Percentiles rank a stretch among this genome's conserved stretches.
Evolutionary conservation across 139 green algal genomes (phyloP).

Genomic region (Nannochloris sp.): DNA sequence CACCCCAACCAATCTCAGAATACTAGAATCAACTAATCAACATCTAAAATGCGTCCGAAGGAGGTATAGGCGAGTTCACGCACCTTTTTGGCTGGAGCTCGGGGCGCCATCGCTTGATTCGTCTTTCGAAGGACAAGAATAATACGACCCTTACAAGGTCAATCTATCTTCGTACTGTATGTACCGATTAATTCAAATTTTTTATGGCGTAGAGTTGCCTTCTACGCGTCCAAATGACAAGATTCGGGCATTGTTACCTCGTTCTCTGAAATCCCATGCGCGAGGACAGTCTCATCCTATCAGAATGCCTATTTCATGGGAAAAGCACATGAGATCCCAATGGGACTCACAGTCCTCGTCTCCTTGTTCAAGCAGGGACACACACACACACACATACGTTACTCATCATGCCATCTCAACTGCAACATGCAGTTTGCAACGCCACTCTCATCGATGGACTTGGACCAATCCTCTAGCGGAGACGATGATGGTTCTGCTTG

Average conservation of each 20-base stretch:
- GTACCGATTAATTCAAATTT: background rate
- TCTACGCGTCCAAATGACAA: background rate
- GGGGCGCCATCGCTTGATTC: background rate
- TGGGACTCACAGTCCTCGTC: too few species aligned
- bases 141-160: too few species aligned
- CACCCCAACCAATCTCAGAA: too few species aligned
- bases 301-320: background rate
- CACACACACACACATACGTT: background rate
- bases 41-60: too few species aligned
- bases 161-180: too few species aligned
- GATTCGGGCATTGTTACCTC: background rate
- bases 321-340: background rate
- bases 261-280: background rate
- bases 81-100: slow-evolving; percentile 9
- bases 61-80: background rate
- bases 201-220: background rate
- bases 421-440: slow-evolving; percentile 22
- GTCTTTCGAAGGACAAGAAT: background rate
- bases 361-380: too few species aligned
- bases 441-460: slow-evolving; percentile 12
- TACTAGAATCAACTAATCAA: too few species aligned
- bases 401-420: slow-evolving; percentile 24
- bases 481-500: slow-evolving; percentile 10
- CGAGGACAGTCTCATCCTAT: background rate
- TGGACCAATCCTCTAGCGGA: slow-evolving; percentile 9